Evolutionary conservation across 2,329 filamentous ascomycete species (phyloP).

Genomic region (Beauveria varroae): DNA sequence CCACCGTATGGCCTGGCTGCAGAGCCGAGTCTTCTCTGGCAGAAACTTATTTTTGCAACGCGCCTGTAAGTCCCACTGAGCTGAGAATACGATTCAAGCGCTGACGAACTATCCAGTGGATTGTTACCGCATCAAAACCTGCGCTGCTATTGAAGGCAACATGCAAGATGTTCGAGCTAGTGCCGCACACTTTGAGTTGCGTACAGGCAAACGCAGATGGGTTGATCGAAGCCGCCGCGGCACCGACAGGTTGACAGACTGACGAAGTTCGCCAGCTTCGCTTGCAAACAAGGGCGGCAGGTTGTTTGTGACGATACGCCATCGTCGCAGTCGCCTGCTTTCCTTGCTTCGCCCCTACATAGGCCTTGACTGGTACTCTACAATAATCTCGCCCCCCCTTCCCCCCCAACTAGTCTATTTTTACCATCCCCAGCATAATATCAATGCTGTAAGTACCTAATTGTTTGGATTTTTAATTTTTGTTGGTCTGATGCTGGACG

Average conservation of each 20-base stretch:
- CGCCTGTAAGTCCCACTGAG: conserved; percentile 60
- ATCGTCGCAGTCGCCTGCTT: too few relatives aligned
- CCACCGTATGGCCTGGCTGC: conserved; percentile 93
- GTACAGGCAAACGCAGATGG: conserved; percentile 75
- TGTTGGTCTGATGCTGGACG: background rate
- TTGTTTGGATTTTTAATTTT: background rate
- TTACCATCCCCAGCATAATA: background rate
- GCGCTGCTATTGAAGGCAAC: conserved; percentile 68
- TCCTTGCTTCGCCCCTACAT: too few relatives aligned
- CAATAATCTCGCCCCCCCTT: background rate
- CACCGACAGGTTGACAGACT: background rate
- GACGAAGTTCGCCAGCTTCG: background rate
- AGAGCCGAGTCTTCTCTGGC: conserved; percentile 84
- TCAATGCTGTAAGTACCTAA: background rate
- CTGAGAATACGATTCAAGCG: background rate
- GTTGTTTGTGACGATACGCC: too few relatives aligned
- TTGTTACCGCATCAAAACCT: conserved; percentile 88
- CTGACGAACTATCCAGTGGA: conserved; percentile 55
- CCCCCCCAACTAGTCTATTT: background rate
- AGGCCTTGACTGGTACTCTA: background rate
- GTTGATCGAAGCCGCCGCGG: conserved; percentile 45
- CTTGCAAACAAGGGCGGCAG: too few relatives aligned
- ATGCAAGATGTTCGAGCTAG: conserved; percentile 68
- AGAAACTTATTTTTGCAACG: conserved; percentile 83
- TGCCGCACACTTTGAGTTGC: conserved; percentile 82